phyloP scores from a whole-genome alignment of 2,329 filamentous ascomycete genomes.

The Dothidotthia symphoricarpi region DNA sequence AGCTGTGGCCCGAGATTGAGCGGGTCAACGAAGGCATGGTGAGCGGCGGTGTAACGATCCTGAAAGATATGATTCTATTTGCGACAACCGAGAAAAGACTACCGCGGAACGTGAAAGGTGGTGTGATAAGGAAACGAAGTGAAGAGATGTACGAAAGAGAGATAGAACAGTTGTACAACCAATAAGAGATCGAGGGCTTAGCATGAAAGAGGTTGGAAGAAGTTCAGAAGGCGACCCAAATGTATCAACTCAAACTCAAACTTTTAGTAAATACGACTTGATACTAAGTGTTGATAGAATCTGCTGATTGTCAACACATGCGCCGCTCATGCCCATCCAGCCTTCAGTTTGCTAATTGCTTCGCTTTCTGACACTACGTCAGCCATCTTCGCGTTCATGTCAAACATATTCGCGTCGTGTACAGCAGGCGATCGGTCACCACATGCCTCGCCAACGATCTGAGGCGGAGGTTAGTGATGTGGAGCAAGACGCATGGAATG shows the following conservation, averaged over 20 bases:
- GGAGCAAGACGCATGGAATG: conserved; percentile 6
- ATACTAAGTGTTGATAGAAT: neutral
- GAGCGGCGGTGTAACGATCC: neutral
- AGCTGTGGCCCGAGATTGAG: conserved; percentile 1
- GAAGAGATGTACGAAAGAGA: conserved; percentile 3
- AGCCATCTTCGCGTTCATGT: conserved; percentile 50
- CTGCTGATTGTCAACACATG: too few relatives aligned
- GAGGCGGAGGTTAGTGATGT: conserved; percentile 11
- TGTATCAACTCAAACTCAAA: too few relatives aligned
- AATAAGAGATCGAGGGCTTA: too few relatives aligned
- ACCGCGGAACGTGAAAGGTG: conserved; percentile 5
- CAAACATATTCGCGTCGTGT: conserved; percentile 48
- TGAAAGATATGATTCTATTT: conserved; percentile 4
- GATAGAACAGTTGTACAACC: too few relatives aligned
- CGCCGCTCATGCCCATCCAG: conserved; percentile 34
- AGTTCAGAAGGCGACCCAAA: too few relatives aligned
- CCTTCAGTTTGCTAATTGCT: conserved; percentile 41
- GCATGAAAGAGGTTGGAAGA: too few relatives aligned
- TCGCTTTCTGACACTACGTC: conserved; percentile 48
- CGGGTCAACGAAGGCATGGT: conserved; percentile 3
- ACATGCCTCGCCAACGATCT: conserved; percentile 48
- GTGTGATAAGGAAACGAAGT: conserved; percentile 1
- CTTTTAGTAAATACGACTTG: too few relatives aligned
- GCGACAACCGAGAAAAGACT: conserved; percentile 4
- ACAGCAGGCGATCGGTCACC: conserved; percentile 48